A percentile compares a stretch with the other conserved stretches of the same genome.
Conservation (phyloP, 148 eudicot genomes). For the Heliosperma pusillum region DNA sequence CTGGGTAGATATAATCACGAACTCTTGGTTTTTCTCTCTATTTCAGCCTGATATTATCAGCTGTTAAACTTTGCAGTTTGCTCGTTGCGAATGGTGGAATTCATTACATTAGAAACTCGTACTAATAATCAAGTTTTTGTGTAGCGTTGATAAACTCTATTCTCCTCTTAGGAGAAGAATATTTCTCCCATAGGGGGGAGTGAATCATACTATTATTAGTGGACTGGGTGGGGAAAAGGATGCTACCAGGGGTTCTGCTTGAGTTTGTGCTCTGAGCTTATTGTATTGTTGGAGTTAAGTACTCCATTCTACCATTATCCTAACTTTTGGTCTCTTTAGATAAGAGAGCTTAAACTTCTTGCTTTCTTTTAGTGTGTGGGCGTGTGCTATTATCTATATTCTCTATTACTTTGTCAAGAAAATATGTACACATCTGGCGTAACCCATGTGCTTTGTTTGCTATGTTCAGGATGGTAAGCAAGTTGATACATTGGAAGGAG, state of each 20-base stretch:
- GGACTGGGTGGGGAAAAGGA: not conserved
- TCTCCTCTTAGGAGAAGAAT: not conserved
- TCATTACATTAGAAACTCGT: no score
- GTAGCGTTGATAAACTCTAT: not conserved
- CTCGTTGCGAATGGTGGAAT: not conserved
- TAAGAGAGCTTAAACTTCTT: not conserved
- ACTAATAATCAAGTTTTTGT: not conserved
- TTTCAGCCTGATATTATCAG: not conserved
- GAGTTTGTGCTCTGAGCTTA: not conserved
- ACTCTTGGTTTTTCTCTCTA: not conserved
- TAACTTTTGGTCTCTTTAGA: not conserved
- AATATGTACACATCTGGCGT: not conserved
- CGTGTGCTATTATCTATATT: not conserved
- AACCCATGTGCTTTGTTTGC: not conserved
- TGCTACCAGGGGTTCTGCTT: not conserved
- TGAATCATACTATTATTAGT: not conserved
- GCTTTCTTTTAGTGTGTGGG: not conserved
- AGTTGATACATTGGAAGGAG: constrained; percentile 92
- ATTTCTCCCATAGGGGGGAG: not conserved
- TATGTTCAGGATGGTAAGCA: constrained; percentile 66
- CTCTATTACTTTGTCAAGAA: not conserved
- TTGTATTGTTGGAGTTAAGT: not conserved
- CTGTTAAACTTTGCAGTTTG: not conserved
- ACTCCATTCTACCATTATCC: not conserved
- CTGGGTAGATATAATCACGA: not conserved